Evolutionary conservation across 2,329 filamentous ascomycete genomes (phyloP), one percentile per base, ranked within the genome.

Genomic region (Pseudogymnoascus destructans): DNA sequence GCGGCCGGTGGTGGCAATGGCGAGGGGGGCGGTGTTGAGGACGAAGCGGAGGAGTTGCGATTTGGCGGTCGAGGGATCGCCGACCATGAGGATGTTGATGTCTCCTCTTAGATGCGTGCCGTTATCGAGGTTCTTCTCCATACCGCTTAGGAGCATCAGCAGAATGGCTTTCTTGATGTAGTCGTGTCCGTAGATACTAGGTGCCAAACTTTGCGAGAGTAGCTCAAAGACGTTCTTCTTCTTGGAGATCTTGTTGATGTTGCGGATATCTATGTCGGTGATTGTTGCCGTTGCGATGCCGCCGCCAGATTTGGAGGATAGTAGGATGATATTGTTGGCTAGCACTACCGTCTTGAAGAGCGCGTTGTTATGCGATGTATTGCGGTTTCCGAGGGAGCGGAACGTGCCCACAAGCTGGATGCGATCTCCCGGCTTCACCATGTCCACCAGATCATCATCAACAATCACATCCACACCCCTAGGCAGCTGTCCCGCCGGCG

Each of bases 71-170:
- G 93, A 98, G 2, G 93, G 93, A 71, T 98, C 93, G 74, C 93
- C 93, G 42, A 98, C 92, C 93, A 98, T 97, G 56, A 98, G 79
- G 64, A 98, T 95, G 71, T 98, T 98, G 74, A 98, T 97, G 68
- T 98, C 93, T 75, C 93, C 93, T 79, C 93, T 86, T 70, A 98
- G 74, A 80, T 98, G 93, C 1, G 93, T 97, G 60, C 93, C 93
- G 66, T 98, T 98, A 63, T 97, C 93, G 59, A 98, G 73, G 67
- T 98, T 98, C 78, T 98, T 98, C 76, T 98, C 93, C 79, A 95
- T 90, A 60, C 93, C 93, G 67, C 93, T 88, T 11, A 98, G 77
- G 25, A 98, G 79, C 88, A 97, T 95, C 55, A 98, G 81, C 30
- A 98, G 74, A 63, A 98, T 95, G 0, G 93, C 93, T 73, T 95